Conservation (phyloP, 2,329 filamentous ascomycete genomes). For the Neonectria punicea region DNA sequence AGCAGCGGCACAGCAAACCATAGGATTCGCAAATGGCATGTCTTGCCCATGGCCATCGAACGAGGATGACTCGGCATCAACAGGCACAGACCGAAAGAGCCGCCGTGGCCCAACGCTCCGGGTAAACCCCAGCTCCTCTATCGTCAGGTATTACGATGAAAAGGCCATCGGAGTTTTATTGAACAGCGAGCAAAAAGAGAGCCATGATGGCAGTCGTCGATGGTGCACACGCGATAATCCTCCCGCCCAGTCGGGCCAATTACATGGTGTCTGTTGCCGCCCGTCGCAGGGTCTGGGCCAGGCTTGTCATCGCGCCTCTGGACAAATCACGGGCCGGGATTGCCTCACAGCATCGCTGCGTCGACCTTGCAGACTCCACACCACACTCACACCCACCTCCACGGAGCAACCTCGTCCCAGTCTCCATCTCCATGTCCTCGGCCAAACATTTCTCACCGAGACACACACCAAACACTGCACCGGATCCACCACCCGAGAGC, state of each 20-base stretch:
- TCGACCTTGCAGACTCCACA: slow-evolving; percentile 33
- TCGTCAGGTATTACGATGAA: not conserved
- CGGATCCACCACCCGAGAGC: slow-evolving; percentile 16
- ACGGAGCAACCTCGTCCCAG: no score
- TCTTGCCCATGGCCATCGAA: slow-evolving; percentile 18
- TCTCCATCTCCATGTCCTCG: slow-evolving; percentile 24
- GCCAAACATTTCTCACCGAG: slow-evolving; percentile 17
- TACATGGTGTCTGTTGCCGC: slow-evolving; percentile 38
- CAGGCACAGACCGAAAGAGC: not conserved
- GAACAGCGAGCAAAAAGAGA: not conserved
- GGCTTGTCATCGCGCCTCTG: slow-evolving; percentile 32
- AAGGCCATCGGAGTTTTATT: not conserved
- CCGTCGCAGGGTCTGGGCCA: slow-evolving; percentile 28
- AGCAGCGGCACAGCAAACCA: slow-evolving; percentile 5
- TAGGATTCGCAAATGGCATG: slow-evolving; percentile 17
- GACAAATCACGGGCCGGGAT: slow-evolving; percentile 34
- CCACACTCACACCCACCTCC: slow-evolving; percentile 8
- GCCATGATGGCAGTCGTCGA: slow-evolving; percentile 1
- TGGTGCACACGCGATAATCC: slow-evolving; percentile 7
- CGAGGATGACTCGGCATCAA: slow-evolving; percentile 10
- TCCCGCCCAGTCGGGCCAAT: slow-evolving; percentile 29
- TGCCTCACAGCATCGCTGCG: slow-evolving; percentile 31
- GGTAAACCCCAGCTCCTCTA: not conserved
- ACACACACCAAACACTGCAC: slow-evolving; percentile 10
- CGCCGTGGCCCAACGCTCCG: not conserved